Evolutionary conservation across 1,284 basidiomycete genomes (phyloP), one percentile per base, ranked within the genome.

Genomic region (Baeospora myosura): DNA sequence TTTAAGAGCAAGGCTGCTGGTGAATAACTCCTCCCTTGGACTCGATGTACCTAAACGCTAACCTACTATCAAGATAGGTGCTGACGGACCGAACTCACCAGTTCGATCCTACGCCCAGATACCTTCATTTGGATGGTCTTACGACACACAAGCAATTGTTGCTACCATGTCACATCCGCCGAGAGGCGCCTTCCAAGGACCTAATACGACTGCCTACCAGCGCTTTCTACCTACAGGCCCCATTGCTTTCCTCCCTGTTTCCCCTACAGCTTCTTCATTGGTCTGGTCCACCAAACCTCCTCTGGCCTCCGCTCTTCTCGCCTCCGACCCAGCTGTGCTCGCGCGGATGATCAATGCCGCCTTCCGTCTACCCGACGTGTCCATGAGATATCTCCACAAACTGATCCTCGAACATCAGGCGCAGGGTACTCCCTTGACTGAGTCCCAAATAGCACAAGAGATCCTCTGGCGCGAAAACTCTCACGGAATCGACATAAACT

Each of bases 211-310:
- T 1, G 94, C 92, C 0, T 98, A 88, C 63, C 96, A 98, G 63
- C 74, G 95, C 20, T 98, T 98, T 69, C 75, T 98, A 23, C 88
- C 94, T 1, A 93, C 91, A 3, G 95, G 96, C 0, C 95, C 96
- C 0, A 84, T 98, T 35, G 95, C 94, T 0, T 98, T 95, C 66
- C 74, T 98, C 10, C 94, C 90, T 0, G 75, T 81, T 51, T 93
- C 87, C 1, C 69, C 81, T 1, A 82, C 78, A 0, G 66, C 73
- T 0, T 92, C 88, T 4, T 95, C 94, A 1, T 73, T 98, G 44
- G 96, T 98, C 3, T 98, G 96, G 96, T 94, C 92, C 8, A 94
- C 91, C 1, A 81, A 75, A 42, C 91, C 93, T 0, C 56, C 69
- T 5, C 70, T 95, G 4, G 91, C 92, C 1, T 66, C 75, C 17